Percentiles rank a stretch among this genome's conserved stretches.
Conservation (phyloP, 73 alveolate species). For the Uronychia setigera region DNA sequence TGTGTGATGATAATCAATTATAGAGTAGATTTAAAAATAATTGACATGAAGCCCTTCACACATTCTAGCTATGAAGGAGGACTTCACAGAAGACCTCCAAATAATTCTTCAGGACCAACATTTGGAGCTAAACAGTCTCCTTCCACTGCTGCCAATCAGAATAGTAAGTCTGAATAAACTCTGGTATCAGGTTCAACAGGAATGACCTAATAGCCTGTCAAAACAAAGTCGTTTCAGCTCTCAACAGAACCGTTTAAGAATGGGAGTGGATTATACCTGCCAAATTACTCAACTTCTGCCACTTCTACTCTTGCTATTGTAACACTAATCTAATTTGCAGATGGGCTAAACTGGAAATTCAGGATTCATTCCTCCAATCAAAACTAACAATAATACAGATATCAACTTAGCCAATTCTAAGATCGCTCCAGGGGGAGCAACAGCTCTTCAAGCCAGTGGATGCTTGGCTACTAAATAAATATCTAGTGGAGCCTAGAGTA, state of each 20-base stretch:
- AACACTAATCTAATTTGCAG: not conserved
- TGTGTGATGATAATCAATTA: no score
- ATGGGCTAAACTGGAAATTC: not conserved
- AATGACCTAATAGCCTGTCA: no score
- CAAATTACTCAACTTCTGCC: not conserved
- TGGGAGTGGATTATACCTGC: not conserved
- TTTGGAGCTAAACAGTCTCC: no score
- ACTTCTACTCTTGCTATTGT: not conserved
- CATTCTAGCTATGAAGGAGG: no score
- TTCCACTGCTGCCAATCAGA: no score
- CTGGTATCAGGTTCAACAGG: no score
- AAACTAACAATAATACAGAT: not conserved
- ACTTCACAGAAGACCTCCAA: no score
- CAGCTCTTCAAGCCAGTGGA: not conserved
- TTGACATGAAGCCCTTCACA: no score
- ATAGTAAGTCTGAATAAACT: no score
- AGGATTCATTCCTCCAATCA: not conserved
- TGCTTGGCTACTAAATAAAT: not conserved
- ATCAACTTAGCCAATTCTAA: not conserved
- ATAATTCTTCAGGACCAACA: no score
- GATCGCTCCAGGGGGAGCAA: not conserved
- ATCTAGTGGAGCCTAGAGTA: not conserved
- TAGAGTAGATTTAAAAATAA: no score
- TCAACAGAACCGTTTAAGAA: not conserved
- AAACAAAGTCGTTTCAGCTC: not conserved